Percentiles rank a stretch among this genome's conserved stretches.
These are phyloP conservation scores for Angomonas desouzai DNA, from an alignment of 208 protist species.

Conservation along the genomic window DNA sequence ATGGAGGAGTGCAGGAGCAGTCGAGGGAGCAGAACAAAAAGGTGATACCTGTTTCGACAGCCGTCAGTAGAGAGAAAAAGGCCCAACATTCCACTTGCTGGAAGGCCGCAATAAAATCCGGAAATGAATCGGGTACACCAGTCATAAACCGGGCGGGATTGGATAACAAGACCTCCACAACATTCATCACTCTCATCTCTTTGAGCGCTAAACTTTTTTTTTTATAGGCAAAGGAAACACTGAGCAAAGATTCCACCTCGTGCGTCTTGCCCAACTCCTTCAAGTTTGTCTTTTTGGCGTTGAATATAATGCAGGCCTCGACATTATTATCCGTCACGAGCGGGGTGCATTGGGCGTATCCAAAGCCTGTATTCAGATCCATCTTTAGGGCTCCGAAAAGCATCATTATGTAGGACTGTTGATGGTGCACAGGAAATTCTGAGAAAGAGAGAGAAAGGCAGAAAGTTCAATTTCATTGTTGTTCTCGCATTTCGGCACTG, in stretches of 20 bases:
- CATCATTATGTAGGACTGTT: background rate
- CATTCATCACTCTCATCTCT: background rate
- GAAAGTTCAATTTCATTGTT: no score
- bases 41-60: background rate
- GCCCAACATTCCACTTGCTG: background rate
- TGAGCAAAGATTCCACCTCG: background rate
- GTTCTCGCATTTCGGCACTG: no score
- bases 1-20: background rate
- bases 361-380: background rate
- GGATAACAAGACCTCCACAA: background rate
- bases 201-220: background rate
- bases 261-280: background rate
- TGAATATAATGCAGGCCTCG: constrained; percentile 3
- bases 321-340: background rate
- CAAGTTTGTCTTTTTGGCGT: background rate
- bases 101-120: background rate
- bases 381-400: background rate
- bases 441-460: background rate
- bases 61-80: background rate
- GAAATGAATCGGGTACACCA: background rate
- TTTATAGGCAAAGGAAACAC: background rate
- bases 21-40: constrained; percentile 3
- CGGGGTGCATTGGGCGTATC: background rate
- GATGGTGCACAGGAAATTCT: background rate
- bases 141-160: background rate